A percentile compares a stretch with the other conserved stretches of the same genome.
Conservation (phyloP, 495 filamentous ascomycete species). For the Pseudotulostoma volvatum region DNA sequence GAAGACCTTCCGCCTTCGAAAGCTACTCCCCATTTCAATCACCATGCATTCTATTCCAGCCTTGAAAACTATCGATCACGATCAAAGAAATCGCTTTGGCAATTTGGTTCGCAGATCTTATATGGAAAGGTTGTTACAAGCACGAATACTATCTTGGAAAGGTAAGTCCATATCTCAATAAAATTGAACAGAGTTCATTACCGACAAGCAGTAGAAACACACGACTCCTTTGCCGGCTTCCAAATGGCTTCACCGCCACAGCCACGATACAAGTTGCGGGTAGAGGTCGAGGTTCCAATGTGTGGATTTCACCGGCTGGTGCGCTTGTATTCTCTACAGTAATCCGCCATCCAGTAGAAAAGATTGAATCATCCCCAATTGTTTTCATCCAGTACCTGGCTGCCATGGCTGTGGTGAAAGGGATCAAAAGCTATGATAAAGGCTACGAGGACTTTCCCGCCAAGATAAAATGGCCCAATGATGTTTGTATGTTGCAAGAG, state of each 20-base stretch:
- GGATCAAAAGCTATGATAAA: slow-evolving; percentile 60
- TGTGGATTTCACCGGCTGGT: slow-evolving; percentile 87
- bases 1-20: slow-evolving; percentile 50
- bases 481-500: slow-evolving; percentile 48
- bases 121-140: slow-evolving; percentile 91
- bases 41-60: slow-evolving; percentile 60
- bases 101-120: slow-evolving; percentile 63
- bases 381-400: slow-evolving; percentile 91
- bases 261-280: slow-evolving; percentile 87
- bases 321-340: slow-evolving; percentile 75
- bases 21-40: slow-evolving; percentile 79
- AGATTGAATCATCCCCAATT: slow-evolving; percentile 60
- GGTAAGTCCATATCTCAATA: no score
- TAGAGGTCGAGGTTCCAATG: slow-evolving; percentile 79
- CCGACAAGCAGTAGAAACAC: slow-evolving; percentile 58
- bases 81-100: slow-evolving; percentile 33
- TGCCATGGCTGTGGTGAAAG: slow-evolving; percentile 77
- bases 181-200: no score
- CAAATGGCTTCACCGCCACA: slow-evolving; percentile 66
- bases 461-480: slow-evolving; percentile 94
- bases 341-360: slow-evolving; percentile 62
- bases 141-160: slow-evolving; percentile 89
- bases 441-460: slow-evolving; percentile 63
- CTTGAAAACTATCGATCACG: slow-evolving; percentile 49
- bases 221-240: slow-evolving; percentile 56